Base-by-base conservation (phyloP, 2,329 filamentous ascomycete genomes). In the Pseudogymnoascus sp. region DNA sequence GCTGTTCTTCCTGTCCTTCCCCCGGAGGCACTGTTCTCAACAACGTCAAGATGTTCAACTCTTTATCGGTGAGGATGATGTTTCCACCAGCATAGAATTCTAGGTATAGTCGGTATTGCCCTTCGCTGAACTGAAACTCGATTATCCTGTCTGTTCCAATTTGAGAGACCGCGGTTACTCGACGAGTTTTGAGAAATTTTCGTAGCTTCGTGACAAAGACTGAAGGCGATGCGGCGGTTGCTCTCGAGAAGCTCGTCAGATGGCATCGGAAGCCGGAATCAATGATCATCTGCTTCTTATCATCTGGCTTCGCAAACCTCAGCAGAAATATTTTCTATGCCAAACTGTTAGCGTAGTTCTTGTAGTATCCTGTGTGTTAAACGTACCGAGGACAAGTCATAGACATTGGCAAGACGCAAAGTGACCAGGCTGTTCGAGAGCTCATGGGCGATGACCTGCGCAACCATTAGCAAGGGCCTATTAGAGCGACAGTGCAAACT, bases 51-150 rank as follows among this genome's bases (percentile, higher is more conserved):
- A 97, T 93, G 66, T 88, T 95, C 61, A 93, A 79, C 23, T 96
- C 88, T 60, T 82, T 83, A 72, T 97, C 92, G 2, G 95, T 96
- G 62, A 99, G 81, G 65, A 99, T 91, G 65, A 99, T 88, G 73
- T 99, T 99, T 53, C 95, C 95, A 61, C 90, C 90, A 1, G 95
- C 93, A 73, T 96, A 99, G 78, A 99, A 99, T 77, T 99, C 95
- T 28, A 99, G 79, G 73, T 91, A 97, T 21, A 99, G 76, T 43
- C 88, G 83, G 73, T 96, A 97, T 69, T 88, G 83, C 9, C 95
- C 95, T 79, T 97, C 92, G 69, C 90, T 96, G 74, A 99, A 97
- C 70, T 89, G 84, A 62, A 99, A 86, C 74, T 97, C 91, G 62
- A 99, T 88, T 65, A 99, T 89, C 62, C 95, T 85, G 75, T 99